Base-by-base conservation (phyloP, 192 early-diverging fungal genomes). In the Entophlyctis luteolus region DNA sequence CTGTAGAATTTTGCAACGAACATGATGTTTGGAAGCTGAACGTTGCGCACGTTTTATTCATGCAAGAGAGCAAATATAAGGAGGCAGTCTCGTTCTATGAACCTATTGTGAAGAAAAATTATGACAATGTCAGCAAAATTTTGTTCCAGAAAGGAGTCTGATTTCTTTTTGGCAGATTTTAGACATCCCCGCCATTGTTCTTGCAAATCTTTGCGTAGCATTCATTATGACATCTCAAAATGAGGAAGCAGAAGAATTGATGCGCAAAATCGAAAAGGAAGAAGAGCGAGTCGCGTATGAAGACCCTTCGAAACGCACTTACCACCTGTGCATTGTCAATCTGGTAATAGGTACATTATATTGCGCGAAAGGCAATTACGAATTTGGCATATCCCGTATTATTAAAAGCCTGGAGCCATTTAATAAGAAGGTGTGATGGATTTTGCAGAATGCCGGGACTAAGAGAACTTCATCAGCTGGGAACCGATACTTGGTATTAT, bases 171-270 rank as follows among this genome's bases (percentile, higher is more conserved):
- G 8, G 3, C 35, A 86, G 84, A 79, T 86, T 62, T 68, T 86
- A 1, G 78, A 83, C 23, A 77, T 86, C 3, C 78, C 85, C 1
- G 83, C 85, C 3, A 86, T 86, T 23, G 85, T 86, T 4, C 74
- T 86, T 42, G 85, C 85, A 28, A 86, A 86, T 59, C 72, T 86
- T 10, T 86, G 85, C 65, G 85, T 86, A 18, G 69, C 80, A 2
- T 86, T 85, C 63, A 86, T 86, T 55, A 86, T 86, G 85, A 85
- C 83, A 22, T 81, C 79, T 16, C 85, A 86, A 70, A 86, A 86
- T 62, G 85, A 86, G 45, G 85, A 86, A 65, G 85, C 85, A 10
- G 85, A 86, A 66, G 85, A 86, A 34, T 73, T 86, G 18, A 86
- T 86, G 85, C 67, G 85, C 16, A 77, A 79, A 39, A 86, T 86